Percentiles rank a stretch among this genome's conserved stretches.
phyloP scores from a whole-genome alignment of 164 flowering plant species.

The Chimonanthus salicifolius region DNA sequence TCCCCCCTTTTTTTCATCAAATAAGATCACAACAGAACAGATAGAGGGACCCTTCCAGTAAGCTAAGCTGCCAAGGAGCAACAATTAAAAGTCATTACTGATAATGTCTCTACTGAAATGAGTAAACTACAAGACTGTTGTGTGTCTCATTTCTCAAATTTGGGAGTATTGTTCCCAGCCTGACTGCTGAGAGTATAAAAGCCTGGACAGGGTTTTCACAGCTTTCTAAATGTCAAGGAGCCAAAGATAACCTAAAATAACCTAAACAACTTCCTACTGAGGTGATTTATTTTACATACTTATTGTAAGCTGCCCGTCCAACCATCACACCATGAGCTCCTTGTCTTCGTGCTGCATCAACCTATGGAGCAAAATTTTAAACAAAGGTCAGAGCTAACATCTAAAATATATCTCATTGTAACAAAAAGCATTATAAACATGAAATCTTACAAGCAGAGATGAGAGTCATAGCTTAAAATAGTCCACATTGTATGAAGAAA shows the following conservation, averaged over 20 bases:
- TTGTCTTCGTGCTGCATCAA: constrained; percentile 54
- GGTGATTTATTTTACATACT: constrained; percentile 35
- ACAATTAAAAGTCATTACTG: neutral
- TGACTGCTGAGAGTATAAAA: too few relatives aligned
- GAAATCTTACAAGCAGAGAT: neutral
- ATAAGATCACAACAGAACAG: neutral
- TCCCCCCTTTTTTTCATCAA: neutral
- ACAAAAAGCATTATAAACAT: neutral
- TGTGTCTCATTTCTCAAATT: neutral
- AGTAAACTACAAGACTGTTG: neutral
- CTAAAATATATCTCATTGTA: neutral
- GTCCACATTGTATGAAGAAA: neutral
- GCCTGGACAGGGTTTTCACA: too few relatives aligned
- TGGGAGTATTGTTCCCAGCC: neutral
- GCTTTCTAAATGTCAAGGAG: neutral
- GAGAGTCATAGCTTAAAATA: neutral
- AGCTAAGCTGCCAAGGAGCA: neutral
- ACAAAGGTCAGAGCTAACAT: neutral
- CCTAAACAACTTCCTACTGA: too few relatives aligned
- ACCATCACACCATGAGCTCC: constrained; percentile 99
- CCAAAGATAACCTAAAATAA: neutral
- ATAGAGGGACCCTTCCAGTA: neutral
- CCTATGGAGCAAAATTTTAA: constrained; percentile 33
- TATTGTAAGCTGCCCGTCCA: constrained; percentile 91
- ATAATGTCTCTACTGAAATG: neutral